phyloP scores from a whole-genome alignment of 1,284 basidiomycete genomes.

The Ustilago shanxiensis region DNA sequence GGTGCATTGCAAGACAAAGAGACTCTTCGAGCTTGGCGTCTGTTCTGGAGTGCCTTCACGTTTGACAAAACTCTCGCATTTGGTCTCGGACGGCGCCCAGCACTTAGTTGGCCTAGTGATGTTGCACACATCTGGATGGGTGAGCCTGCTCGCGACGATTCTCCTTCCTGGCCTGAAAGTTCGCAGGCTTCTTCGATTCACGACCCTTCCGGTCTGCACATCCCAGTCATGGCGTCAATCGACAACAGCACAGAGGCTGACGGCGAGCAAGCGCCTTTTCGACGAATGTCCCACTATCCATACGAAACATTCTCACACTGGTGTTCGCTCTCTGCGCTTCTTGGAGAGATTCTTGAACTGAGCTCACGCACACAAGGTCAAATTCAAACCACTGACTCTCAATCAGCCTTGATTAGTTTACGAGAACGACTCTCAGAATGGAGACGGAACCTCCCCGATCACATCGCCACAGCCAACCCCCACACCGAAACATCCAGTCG shows the following conservation, averaged over 20 bases:
- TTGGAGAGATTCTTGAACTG: conserved; percentile 4
- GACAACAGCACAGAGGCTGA: too few relatives aligned
- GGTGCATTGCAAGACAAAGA: neutral
- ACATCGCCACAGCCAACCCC: neutral
- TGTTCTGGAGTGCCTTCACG: conserved; percentile 12
- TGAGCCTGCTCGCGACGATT: conserved; percentile 3
- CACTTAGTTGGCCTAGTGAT: neutral
- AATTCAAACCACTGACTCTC: too few relatives aligned
- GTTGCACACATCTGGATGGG: conserved; percentile 2
- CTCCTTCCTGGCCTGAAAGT: conserved; percentile 1
- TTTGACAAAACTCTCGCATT: conserved; percentile 13
- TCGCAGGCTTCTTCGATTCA: conserved; percentile 9
- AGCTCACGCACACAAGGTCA: too few relatives aligned
- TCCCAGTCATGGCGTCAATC: conserved; percentile 9
- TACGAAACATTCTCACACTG: conserved; percentile 6
- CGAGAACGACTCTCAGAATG: too few relatives aligned
- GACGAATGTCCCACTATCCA: conserved; percentile 8
- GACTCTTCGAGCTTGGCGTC: conserved; percentile 5
- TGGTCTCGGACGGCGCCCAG: conserved; percentile 8
- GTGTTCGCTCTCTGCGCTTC: conserved; percentile 5
- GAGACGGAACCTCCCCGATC: neutral
- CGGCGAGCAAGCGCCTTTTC: neutral
- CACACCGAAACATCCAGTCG: neutral
- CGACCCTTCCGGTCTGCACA: conserved; percentile 6
- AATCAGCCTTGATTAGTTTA: too few relatives aligned